Percentiles rank a stretch among this genome's conserved stretches.
Evolutionary conservation across 2,329 filamentous ascomycete genomes (phyloP).

Genomic region (Metarhizium sp.): DNA sequence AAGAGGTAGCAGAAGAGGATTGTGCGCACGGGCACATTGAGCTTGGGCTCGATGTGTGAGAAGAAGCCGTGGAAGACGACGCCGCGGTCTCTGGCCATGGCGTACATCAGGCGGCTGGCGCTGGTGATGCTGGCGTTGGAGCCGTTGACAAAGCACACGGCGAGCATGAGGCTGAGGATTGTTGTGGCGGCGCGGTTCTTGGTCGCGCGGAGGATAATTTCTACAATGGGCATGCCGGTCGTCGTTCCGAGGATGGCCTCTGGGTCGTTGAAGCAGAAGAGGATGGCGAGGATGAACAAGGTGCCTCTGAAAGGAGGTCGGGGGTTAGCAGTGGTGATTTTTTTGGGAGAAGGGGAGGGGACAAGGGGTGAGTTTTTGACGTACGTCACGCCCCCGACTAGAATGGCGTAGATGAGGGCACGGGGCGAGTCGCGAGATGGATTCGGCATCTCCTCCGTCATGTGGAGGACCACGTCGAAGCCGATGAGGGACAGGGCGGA

Average conservation of each 20-base stretch:
- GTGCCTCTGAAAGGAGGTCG: not conserved
- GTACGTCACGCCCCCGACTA: not conserved
- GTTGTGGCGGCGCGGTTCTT: slow-evolving; percentile 28
- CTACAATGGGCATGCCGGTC: slow-evolving; percentile 35
- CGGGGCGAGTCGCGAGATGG: slow-evolving; percentile 29
- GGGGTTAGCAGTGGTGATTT: too few species aligned
- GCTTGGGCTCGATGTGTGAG: slow-evolving; percentile 23
- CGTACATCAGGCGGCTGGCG: slow-evolving; percentile 30
- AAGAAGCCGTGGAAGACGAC: slow-evolving; percentile 25
- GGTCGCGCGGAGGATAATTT: slow-evolving; percentile 34
- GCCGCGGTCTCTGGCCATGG: slow-evolving; percentile 37
- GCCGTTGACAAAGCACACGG: slow-evolving; percentile 35
- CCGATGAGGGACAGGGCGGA: slow-evolving; percentile 25
- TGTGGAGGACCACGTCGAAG: slow-evolving; percentile 35
- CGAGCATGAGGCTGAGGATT: slow-evolving; percentile 29
- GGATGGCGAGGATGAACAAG: slow-evolving; percentile 29
- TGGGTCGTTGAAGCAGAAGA: slow-evolving; percentile 30
- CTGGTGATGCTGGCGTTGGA: slow-evolving; percentile 34
- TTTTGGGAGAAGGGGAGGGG: not conserved
- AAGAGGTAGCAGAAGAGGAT: slow-evolving; percentile 32
- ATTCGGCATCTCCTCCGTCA: slow-evolving; percentile 36
- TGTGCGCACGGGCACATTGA: slow-evolving; percentile 32
- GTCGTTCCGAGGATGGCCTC: slow-evolving; percentile 22
- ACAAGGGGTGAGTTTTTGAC: not conserved
- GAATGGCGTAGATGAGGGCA: slow-evolving; percentile 33